These are phyloP conservation scores for Crataegus laevigata DNA, from an alignment of 306 rosid genomes.

Conservation along the genomic window DNA sequence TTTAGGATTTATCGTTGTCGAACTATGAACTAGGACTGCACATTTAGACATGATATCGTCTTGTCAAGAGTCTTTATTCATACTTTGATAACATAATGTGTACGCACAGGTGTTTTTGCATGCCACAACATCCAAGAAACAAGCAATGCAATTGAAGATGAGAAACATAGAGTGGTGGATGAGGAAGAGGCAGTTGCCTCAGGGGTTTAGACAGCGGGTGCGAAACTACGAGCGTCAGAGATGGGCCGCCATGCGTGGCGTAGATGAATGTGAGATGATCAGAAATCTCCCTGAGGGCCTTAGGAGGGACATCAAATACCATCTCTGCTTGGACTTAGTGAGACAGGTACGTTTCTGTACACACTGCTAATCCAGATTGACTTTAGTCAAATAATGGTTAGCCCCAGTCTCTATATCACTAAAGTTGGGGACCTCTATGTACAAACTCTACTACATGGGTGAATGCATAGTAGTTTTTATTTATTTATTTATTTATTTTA, in stretches of 20 bases:
- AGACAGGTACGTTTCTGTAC: slow-evolving; percentile 41
- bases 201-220: slow-evolving; percentile 65
- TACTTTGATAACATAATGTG: neutral
- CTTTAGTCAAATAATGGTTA: neutral
- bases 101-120: slow-evolving; percentile 66
- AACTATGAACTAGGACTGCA: neutral
- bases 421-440: neutral
- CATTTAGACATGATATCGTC: neutral
- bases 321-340: slow-evolving; percentile 84
- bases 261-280: slow-evolving; percentile 76
- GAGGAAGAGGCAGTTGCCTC: slow-evolving; percentile 75
- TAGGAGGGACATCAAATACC: slow-evolving; percentile 84
- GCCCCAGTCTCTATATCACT: neutral
- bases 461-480: too few species aligned
- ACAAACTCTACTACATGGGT: too few species aligned
- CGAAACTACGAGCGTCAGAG: slow-evolving; percentile 77
- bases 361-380: neutral
- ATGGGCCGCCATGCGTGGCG: slow-evolving; percentile 93
- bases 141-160: slow-evolving; percentile 84
- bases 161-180: slow-evolving; percentile 97
- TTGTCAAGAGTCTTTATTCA: neutral
- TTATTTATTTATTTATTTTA: too few species aligned
- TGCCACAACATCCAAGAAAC: slow-evolving; percentile 91
- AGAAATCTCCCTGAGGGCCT: slow-evolving; percentile 83
- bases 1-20: neutral